These are phyloP conservation scores for Cryptococcus hybrid DNA, from an alignment of 1,284 basidiomycete species.

Conservation along the genomic window DNA sequence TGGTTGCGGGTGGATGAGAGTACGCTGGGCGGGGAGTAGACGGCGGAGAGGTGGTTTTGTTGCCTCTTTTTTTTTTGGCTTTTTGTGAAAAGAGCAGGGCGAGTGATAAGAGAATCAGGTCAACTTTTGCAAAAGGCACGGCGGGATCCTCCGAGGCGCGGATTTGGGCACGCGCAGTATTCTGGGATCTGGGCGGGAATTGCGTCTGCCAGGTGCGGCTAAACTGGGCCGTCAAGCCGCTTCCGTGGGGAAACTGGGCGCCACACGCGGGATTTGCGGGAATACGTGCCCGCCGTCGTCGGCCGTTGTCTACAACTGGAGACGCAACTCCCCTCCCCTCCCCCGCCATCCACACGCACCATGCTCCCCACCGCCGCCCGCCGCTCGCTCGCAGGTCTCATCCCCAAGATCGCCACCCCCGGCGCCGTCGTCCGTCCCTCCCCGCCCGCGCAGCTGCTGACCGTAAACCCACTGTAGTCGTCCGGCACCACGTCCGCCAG, in stretches of 20 bases:
- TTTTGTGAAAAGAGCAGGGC: too few relatives aligned
- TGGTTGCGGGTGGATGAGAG: slow-evolving; percentile 4
- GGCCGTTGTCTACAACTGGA: neutral
- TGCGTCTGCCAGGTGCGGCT: too few relatives aligned
- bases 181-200: too few relatives aligned
- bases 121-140: too few relatives aligned
- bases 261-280: slow-evolving; percentile 4
- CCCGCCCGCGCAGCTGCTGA: neutral
- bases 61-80: too few relatives aligned
- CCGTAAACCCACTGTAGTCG: slow-evolving; percentile 50
- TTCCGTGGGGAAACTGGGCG: too few relatives aligned
- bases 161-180: too few relatives aligned
- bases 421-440: slow-evolving; percentile 67
- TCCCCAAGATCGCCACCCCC: slow-evolving; percentile 92
- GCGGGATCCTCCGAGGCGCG: too few relatives aligned
- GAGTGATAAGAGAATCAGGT: too few relatives aligned
- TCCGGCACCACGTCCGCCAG: slow-evolving; percentile 71
- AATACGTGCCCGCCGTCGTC: neutral
- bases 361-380: slow-evolving; percentile 83
- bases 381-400: slow-evolving; percentile 73
- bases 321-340: slow-evolving; percentile 5
- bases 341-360: slow-evolving; percentile 10
- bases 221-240: too few relatives aligned
- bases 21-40: neutral
- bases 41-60: neutral